These are phyloP conservation scores for Saturnispora galanensis DNA, from an alignment of 805 yeast species.

Conservation along the genomic window DNA sequence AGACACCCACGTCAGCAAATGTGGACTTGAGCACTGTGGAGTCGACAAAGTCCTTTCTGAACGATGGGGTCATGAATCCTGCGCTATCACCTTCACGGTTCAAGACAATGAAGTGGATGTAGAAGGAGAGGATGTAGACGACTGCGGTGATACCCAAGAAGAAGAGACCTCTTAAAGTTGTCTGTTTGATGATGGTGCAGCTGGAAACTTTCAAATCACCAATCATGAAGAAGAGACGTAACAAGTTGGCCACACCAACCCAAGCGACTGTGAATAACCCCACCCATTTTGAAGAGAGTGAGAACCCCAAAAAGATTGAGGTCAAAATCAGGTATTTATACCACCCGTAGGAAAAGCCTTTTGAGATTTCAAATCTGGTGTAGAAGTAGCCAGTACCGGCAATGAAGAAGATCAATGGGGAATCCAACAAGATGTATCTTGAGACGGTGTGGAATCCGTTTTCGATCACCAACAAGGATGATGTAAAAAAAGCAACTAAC, in stretches of 20 bases:
- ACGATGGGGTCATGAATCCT: conserved; percentile 63
- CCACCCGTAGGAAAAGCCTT: conserved; percentile 52
- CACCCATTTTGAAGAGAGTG: conserved; percentile 74
- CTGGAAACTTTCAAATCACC: conserved; percentile 57
- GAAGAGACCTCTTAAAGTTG: conserved; percentile 39
- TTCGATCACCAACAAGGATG: conserved; percentile 50
- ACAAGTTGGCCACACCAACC: conserved; percentile 54
- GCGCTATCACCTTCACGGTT: conserved; percentile 59
- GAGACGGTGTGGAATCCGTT: conserved; percentile 64
- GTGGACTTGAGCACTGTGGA: conserved; percentile 51
- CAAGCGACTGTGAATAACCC: conserved; percentile 74
- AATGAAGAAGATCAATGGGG: conserved; percentile 69
- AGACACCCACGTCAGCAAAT: conserved; percentile 60
- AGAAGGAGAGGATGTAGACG: conserved; percentile 50
- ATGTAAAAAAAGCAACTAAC: conserved; percentile 46
- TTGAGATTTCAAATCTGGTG: conserved; percentile 55
- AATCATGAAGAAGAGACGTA: conserved; percentile 59
- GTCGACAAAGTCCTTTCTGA: conserved; percentile 53
- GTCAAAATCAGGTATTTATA: conserved; percentile 51
- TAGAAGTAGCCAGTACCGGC: conserved; percentile 58
- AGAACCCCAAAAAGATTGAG: conserved; percentile 62
- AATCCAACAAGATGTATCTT: conserved; percentile 63
- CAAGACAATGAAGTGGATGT: conserved; percentile 52
- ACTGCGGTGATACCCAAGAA: conserved; percentile 50
- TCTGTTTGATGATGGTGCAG: conserved; percentile 35